Evolutionary conservation across 2,329 filamentous ascomycete genomes (phyloP).

Genomic region (Cordyceps fumosorosea): DNA sequence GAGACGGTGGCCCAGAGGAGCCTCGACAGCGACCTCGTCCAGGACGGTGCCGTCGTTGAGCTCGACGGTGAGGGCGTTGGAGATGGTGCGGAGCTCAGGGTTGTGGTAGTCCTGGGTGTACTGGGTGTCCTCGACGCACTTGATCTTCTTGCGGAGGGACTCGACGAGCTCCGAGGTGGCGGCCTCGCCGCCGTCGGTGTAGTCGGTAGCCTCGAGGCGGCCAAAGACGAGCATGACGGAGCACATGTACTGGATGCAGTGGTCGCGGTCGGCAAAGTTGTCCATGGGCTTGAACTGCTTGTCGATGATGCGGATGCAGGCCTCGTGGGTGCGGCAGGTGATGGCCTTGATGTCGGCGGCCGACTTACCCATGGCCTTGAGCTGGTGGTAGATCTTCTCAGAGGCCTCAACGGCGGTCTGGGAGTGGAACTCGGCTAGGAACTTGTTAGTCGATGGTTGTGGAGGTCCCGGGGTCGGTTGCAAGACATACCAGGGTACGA

Average conservation of each 20-base stretch:
- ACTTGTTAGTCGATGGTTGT: neutral
- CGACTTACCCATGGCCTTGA: conserved; percentile 79
- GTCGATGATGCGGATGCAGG: conserved; percentile 98
- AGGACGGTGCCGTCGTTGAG: conserved; percentile 90
- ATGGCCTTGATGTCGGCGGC: conserved; percentile 90
- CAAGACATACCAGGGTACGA: conserved; percentile 75
- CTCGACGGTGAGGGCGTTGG: conserved; percentile 91
- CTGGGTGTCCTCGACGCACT: conserved; percentile 90
- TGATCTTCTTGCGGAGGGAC: conserved; percentile 85
- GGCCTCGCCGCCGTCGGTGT: conserved; percentile 86
- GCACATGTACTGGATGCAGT: conserved; percentile 99
- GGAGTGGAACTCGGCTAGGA: conserved; percentile 84
- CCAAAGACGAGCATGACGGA: conserved; percentile 93
- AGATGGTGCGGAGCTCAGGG: conserved; percentile 87
- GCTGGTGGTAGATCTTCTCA: conserved; percentile 76
- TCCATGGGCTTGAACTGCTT: conserved; percentile 99
- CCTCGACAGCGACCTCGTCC: conserved; percentile 87
- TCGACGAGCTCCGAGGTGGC: conserved; percentile 86
- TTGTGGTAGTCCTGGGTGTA: conserved; percentile 96
- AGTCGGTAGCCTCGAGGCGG: conserved; percentile 88
- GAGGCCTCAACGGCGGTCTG: conserved; percentile 96
- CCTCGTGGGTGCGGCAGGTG: conserved; percentile 94
- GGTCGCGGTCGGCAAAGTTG: conserved; percentile 98
- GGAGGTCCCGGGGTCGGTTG: neutral
- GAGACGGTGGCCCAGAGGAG: conserved; percentile 85